Percentiles rank a stretch among this genome's conserved stretches.
Conservation (phyloP, 305 asterid species). For the Solanum aculeatissimum region DNA sequence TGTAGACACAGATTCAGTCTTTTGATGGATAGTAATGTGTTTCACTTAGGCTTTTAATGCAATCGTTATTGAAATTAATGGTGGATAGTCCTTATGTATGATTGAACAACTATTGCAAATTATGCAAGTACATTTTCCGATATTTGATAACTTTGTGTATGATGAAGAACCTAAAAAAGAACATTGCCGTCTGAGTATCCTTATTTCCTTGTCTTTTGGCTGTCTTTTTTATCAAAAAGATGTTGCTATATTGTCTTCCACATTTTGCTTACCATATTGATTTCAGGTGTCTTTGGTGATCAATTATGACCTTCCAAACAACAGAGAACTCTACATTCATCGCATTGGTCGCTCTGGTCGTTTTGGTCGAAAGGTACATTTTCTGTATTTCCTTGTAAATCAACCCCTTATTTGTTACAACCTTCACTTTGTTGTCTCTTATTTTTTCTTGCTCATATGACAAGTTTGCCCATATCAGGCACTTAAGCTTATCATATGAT, state of each 20-base stretch:
- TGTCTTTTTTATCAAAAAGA: neutral
- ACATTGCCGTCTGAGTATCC: neutral
- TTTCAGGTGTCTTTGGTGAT: conserved; percentile 82
- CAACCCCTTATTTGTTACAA: neutral
- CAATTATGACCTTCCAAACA: conserved; percentile 92
- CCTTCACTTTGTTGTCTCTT: neutral
- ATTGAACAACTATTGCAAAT: neutral
- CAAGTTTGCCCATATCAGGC: neutral
- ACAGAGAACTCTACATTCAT: conserved; percentile 89
- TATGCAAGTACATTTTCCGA: neutral
- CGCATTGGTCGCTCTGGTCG: conserved; percentile 92
- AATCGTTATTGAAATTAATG: neutral
- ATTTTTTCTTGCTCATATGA: neutral
- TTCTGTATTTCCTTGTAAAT: neutral
- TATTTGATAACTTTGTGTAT: neutral
- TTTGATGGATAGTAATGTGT: neutral
- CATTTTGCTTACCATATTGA: neutral
- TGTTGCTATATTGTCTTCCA: neutral
- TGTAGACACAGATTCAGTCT: neutral
- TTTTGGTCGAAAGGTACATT: conserved; percentile 75
- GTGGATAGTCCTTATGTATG: neutral
- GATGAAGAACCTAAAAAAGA: neutral
- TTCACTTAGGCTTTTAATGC: neutral
- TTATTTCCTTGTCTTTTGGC: conserved; percentile 3
- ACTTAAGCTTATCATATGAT: neutral